Conservation (phyloP, 148 eudicot genomes). For the Camellia japonica region DNA sequence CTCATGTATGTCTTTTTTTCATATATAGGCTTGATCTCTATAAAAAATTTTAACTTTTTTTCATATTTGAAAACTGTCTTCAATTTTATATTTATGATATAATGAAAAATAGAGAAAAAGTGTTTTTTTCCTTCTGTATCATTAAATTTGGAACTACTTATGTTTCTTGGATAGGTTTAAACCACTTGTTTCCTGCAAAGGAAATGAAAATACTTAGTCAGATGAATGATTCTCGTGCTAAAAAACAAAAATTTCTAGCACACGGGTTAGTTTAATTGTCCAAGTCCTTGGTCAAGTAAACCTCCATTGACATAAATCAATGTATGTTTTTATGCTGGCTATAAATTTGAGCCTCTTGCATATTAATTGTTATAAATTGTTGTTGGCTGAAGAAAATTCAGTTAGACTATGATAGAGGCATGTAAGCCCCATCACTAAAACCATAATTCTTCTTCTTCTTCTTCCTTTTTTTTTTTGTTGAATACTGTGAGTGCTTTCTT, state of each 20-base stretch:
- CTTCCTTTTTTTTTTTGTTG: no score
- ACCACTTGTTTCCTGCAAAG: not conserved
- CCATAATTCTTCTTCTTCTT: not conserved
- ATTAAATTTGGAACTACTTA: not conserved
- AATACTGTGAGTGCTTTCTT: no score
- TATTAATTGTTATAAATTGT: not conserved
- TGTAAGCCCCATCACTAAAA: not conserved
- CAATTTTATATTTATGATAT: not conserved
- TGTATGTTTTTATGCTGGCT: not conserved
- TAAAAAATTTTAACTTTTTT: not conserved
- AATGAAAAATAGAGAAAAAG: no score
- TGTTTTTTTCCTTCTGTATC: no score
- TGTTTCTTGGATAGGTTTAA: no score
- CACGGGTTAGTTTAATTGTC: not conserved
- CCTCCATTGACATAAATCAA: not conserved
- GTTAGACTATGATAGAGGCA: not conserved
- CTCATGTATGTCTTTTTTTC: no score
- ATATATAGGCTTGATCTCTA: no score
- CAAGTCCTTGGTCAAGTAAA: no score
- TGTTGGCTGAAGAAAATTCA: not conserved
- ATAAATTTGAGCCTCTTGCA: not conserved
- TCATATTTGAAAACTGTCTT: not conserved
- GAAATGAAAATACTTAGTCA: not conserved
- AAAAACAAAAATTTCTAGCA: not conserved
- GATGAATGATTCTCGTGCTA: not conserved